These are phyloP conservation scores for Boletellus emodensis DNA, from an alignment of 768 basidiomycete genomes.

Conservation along the genomic window DNA sequence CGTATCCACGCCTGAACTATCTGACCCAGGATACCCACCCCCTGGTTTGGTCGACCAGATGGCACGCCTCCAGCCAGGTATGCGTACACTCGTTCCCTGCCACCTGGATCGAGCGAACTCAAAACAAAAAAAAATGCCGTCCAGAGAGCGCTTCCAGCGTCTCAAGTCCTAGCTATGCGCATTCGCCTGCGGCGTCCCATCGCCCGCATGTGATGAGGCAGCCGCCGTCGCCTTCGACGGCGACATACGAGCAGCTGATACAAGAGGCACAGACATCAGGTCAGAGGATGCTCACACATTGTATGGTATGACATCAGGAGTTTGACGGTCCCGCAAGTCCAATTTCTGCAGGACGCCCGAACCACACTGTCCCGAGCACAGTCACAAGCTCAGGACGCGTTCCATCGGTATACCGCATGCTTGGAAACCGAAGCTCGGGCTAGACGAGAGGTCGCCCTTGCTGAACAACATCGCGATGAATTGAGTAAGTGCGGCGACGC, in stretches of 20 bases:
- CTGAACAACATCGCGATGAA: conserved; percentile 70
- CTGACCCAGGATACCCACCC: conserved; percentile 31
- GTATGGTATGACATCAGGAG: neutral
- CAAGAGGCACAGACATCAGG: conserved; percentile 60
- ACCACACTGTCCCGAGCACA: conserved; percentile 58
- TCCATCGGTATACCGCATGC: conserved; percentile 64
- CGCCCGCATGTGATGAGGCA: conserved; percentile 39
- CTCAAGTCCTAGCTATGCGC: conserved; percentile 30
- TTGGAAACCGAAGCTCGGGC: conserved; percentile 66
- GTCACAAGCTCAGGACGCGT: conserved; percentile 69
- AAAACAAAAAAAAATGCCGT: neutral
- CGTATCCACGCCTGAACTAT: conserved; percentile 32
- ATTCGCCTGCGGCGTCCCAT: conserved; percentile 29
- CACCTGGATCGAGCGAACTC: conserved; percentile 2
- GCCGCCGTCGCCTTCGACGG: conserved; percentile 50
- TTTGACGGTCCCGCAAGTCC: conserved; percentile 37
- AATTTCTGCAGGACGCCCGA: conserved; percentile 60
- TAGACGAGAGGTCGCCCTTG: conserved; percentile 55
- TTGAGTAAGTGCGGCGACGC: conserved; percentile 32
- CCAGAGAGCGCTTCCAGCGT: conserved; percentile 28
- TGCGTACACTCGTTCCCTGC: neutral
- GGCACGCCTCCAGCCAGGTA: conserved; percentile 34
- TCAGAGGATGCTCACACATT: conserved; percentile 31
- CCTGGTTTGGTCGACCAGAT: conserved; percentile 32
- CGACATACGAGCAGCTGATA: conserved; percentile 48